Base-by-base conservation (phyloP, 306 rosid genomes). In the Vachellia collinsii region DNA sequence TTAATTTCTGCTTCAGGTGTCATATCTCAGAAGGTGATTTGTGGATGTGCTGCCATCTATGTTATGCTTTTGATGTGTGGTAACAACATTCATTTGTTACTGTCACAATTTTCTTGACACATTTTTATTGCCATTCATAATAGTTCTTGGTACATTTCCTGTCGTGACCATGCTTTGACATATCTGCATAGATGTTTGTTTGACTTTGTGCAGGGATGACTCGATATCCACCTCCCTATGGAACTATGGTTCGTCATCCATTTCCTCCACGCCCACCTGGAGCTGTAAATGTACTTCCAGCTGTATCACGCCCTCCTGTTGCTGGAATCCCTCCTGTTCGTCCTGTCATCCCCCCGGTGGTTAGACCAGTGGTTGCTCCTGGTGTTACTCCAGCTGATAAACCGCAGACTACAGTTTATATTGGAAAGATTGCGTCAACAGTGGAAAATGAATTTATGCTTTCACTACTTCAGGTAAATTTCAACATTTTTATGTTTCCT, bases 1-100 rank as follows among this genome's bases (percentile, higher is more conserved):
- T 82, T 74, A 84, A 87, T 88, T 77, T 92, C 86, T 83, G 87
- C 93, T 88, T 87, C 96, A 93, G 98, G 97, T 90, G 84, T 89
- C 87, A 86, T 80, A 87, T 29, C 34, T 93, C 94, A 88, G 94
- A 94, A 87, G 97, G 97, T 96, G 98, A 88, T 87, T 88, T 89
- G 89, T 93, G 87, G 91, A 88, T 93, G 83, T 89, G 91, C 99
- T 91, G 92, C 94, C 94, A 87, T 90, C 98, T 85, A 92, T 95
- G 73, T 83, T 89, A 90, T 89, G 86, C 92, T 89, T 90, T 91
- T 87, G 88, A 86, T 90, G 89, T 90, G 91, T 95, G 97, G 99
- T 93, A 93, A 94, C 80, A 81, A 64, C 86, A 79, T 79, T 85
- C 81, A 83, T 79, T 86, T 88, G 89, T 87, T 88, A 77, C 78